These are phyloP conservation scores for Colletotrichum acutatum DNA, from an alignment of 2,329 filamentous ascomycete species.

Conservation along the genomic window DNA sequence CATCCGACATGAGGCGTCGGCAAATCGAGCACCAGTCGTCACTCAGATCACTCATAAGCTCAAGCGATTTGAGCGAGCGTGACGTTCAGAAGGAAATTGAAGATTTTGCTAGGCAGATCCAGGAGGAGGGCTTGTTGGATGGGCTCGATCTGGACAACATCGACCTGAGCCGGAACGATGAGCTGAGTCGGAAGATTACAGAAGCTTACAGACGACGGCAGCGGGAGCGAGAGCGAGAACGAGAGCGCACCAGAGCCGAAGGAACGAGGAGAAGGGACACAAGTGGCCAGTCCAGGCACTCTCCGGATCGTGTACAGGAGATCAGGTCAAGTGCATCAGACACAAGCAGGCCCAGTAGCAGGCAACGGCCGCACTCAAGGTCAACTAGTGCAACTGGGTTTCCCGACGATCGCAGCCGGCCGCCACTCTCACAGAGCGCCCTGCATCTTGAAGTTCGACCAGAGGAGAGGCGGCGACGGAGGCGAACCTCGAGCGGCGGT, in stretches of 20 bases:
- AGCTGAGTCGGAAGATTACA: constrained; percentile 89
- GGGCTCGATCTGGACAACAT: constrained; percentile 91
- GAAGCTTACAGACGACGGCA: constrained; percentile 87
- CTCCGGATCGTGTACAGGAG: constrained; percentile 36
- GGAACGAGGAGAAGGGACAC: constrained; percentile 53
- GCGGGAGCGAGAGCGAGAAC: constrained; percentile 72
- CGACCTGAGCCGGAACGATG: constrained; percentile 85
- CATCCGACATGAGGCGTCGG: constrained; percentile 54
- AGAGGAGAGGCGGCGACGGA: constrained; percentile 56
- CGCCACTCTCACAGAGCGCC: constrained; percentile 59
- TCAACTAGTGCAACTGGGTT: constrained; percentile 55
- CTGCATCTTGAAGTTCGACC: constrained; percentile 61
- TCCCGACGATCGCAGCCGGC: constrained; percentile 62
- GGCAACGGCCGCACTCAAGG: constrained; percentile 55
- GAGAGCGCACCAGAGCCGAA: constrained; percentile 51
- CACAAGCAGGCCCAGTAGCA: constrained; percentile 38
- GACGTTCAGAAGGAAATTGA: constrained; percentile 91
- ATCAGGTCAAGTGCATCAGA: constrained; percentile 37
- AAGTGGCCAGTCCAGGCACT: constrained; percentile 51
- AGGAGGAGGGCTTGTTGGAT: constrained; percentile 87
- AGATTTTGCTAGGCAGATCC: constrained; percentile 88
- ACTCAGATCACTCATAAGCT: constrained; percentile 83
- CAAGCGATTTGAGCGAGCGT: constrained; percentile 78
- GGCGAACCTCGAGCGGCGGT: constrained; percentile 64
- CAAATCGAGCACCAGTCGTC: constrained; percentile 91